Conservation (phyloP, 805 yeast genomes). For the Candida piceae region DNA sequence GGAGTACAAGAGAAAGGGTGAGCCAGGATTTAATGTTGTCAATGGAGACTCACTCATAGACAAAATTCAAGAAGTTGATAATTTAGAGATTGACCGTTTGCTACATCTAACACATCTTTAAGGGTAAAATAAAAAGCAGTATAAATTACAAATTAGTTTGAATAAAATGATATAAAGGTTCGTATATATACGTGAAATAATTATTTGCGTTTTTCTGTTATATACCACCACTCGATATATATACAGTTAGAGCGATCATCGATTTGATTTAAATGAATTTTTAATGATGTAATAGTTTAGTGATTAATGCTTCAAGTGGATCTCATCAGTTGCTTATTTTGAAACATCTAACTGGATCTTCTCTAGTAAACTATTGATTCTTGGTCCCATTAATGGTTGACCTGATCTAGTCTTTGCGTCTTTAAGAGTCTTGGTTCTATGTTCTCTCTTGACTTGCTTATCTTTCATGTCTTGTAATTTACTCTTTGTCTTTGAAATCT, state of each 20-base stretch:
- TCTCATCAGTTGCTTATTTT: slow-evolving; percentile 1
- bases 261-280: too few relatives aligned
- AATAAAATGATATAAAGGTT: too few relatives aligned
- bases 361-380: slow-evolving; percentile 71
- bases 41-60: slow-evolving; percentile 14
- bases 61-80: slow-evolving; percentile 9
- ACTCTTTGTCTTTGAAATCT: slow-evolving; percentile 34
- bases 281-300: too few relatives aligned
- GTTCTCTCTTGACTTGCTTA: slow-evolving; percentile 40
- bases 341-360: slow-evolving; percentile 54
- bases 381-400: slow-evolving; percentile 89
- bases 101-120: slow-evolving; percentile 9
- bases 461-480: slow-evolving; percentile 29
- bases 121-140: too few relatives aligned
- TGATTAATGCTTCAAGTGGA: too few relatives aligned
- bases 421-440: slow-evolving; percentile 36
- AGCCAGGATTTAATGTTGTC: slow-evolving; percentile 4
- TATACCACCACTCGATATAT: too few relatives aligned
- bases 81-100: slow-evolving; percentile 10
- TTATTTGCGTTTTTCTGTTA: too few relatives aligned
- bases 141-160: too few relatives aligned
- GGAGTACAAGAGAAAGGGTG: slow-evolving; percentile 5
- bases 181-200: too few relatives aligned
- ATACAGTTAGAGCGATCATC: too few relatives aligned
- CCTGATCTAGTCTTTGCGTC: slow-evolving; percentile 61